Conservation (phyloP, 768 basidiomycete genomes). For the Amanita polypyramis region DNA sequence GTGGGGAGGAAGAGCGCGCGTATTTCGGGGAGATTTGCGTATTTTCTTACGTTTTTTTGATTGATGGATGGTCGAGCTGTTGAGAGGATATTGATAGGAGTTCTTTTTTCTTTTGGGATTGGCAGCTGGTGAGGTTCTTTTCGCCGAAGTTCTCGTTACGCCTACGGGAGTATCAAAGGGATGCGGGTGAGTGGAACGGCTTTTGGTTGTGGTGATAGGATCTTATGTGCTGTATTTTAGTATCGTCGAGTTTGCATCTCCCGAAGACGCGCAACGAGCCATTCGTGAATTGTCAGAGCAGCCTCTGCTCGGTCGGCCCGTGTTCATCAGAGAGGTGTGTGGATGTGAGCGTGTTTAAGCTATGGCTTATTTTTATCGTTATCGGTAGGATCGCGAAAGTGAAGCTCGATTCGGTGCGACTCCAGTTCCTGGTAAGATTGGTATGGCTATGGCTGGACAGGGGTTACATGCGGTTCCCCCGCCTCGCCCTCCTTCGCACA, state of each 20-base stretch:
- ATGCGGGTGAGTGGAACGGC: conserved; percentile 75
- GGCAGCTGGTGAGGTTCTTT: conserved; percentile 99
- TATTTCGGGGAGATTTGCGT: conserved; percentile 17
- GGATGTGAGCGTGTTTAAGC: background rate
- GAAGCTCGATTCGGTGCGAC: conserved; percentile 94
- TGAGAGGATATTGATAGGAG: conserved; percentile 90
- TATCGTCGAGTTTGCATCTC: conserved; percentile 90
- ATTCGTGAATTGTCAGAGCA: conserved; percentile 88
- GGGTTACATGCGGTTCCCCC: conserved; percentile 72
- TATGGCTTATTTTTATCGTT: background rate
- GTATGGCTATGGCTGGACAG: conserved; percentile 93
- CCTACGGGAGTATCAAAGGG: conserved; percentile 97
- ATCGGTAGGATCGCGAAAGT: conserved; percentile 82
- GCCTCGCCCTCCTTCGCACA: conserved; percentile 75
- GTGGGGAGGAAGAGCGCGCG: conserved; percentile 23
- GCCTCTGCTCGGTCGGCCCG: conserved; percentile 82
- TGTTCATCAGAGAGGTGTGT: conserved; percentile 90
- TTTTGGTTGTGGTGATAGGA: no score
- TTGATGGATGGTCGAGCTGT: conserved; percentile 47
- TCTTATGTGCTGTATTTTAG: conserved; percentile 27
- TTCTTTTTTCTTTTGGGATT: conserved; percentile 69
- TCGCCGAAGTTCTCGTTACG: conserved; percentile 97
- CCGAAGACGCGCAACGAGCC: conserved; percentile 82
- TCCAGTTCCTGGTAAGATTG: conserved; percentile 92
- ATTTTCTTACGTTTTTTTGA: conserved; percentile 30